Percentiles rank a stretch among this genome's conserved stretches.
phyloP scores from a whole-genome alignment of 2,329 filamentous ascomycete species.

The Alternaria panax region DNA sequence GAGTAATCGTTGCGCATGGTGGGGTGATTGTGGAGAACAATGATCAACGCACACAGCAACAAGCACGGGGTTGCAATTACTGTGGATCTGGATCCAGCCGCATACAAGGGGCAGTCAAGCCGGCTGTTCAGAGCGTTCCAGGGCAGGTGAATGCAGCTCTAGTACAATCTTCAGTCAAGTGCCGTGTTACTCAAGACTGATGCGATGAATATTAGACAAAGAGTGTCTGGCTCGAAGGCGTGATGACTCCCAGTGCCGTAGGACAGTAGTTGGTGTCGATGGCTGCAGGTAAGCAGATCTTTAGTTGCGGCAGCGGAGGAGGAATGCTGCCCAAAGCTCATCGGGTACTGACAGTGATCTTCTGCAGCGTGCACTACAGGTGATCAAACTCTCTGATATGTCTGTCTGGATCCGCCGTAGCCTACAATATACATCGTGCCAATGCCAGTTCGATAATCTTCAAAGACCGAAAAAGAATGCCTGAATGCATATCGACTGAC shows the following conservation, averaged over 20 bases:
- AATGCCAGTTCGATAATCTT: not conserved
- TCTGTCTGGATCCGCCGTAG: not conserved
- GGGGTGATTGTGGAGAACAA: slow-evolving; percentile 1
- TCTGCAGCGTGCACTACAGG: not conserved
- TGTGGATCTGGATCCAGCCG: not conserved
- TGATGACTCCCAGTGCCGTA: not conserved
- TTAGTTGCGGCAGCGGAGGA: not conserved
- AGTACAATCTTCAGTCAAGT: not conserved
- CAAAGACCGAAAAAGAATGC: not conserved
- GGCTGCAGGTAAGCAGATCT: not conserved
- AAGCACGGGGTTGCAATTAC: not conserved
- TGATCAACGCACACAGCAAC: not conserved
- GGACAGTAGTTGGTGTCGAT: not conserved
- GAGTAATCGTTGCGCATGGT: not conserved
- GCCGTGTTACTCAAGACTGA: not conserved
- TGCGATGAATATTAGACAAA: not conserved
- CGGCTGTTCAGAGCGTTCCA: not conserved
- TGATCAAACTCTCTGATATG: not conserved
- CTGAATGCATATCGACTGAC: not conserved
- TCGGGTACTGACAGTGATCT: not conserved
- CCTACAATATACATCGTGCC: not conserved
- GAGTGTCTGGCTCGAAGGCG: not conserved
- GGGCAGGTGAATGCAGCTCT: not conserved
- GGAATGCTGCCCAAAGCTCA: not conserved
- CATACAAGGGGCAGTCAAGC: not conserved